Evolutionary conservation across 371 early-diverging fungal genomes (phyloP).

Genomic region (Zopfochytrium polystomum): DNA sequence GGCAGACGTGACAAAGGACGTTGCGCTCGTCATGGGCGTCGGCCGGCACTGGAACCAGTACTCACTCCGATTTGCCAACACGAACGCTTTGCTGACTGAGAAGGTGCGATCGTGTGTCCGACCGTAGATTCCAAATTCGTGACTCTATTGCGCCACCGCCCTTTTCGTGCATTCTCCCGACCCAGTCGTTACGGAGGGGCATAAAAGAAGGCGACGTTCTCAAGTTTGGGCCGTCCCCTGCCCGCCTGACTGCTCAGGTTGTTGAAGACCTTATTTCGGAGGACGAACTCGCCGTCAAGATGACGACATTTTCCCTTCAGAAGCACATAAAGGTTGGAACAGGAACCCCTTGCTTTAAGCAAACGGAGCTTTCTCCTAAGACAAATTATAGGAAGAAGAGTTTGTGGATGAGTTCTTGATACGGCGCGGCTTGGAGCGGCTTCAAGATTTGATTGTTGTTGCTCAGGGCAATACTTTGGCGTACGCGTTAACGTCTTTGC

Average conservation of each 20-base stretch:
- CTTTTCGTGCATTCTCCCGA: not conserved
- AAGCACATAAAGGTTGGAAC: slow-evolving; percentile 59
- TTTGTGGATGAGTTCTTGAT: slow-evolving; percentile 68
- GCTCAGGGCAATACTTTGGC: slow-evolving; percentile 67
- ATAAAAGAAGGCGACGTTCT: slow-evolving; percentile 37
- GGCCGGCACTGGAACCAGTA: slow-evolving; percentile 11
- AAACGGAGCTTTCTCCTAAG: not conserved
- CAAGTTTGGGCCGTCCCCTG: slow-evolving; percentile 42
- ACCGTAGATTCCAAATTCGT: not conserved
- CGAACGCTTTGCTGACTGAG: slow-evolving; percentile 34
- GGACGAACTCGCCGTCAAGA: slow-evolving; percentile 55
- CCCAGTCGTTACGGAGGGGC: slow-evolving; percentile 38
- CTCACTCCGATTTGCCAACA: slow-evolving; percentile 27
- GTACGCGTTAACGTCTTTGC: slow-evolving; percentile 66
- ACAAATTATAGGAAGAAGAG: slow-evolving; percentile 56
- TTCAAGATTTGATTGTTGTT: slow-evolving; percentile 60
- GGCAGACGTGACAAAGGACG: slow-evolving; percentile 18
- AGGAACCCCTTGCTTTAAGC: not conserved
- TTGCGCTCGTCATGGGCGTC: slow-evolving; percentile 9
- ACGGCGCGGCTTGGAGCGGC: slow-evolving; percentile 58
- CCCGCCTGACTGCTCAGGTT: slow-evolving; percentile 40
- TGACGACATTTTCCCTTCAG: slow-evolving; percentile 63
- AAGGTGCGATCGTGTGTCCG: slow-evolving; percentile 20
- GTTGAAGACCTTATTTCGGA: slow-evolving; percentile 40
- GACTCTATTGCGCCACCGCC: not conserved